Conservation (phyloP, 139 green algal genomes). For the Eudorina sp. region DNA sequence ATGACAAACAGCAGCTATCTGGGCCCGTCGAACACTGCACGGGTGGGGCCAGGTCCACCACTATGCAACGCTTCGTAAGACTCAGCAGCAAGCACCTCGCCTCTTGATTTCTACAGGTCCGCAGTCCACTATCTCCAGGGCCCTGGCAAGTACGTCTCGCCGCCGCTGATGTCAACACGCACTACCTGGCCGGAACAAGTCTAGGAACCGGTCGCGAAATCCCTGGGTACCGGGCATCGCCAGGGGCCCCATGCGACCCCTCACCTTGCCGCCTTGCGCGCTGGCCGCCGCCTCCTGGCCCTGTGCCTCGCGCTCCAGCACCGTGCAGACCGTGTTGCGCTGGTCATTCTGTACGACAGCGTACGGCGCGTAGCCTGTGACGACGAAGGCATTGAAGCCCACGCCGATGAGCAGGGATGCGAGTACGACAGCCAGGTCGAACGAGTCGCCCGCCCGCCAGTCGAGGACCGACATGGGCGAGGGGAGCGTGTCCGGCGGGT, state of each 20-base stretch:
- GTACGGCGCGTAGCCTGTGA: conserved; percentile 70
- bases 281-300: background rate
- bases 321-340: conserved; percentile 58
- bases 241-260: background rate
- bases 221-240: background rate
- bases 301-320: conserved; percentile 59
- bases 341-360: conserved; percentile 78
- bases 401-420: conserved; percentile 79
- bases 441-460: conserved; percentile 84
- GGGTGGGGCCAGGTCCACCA: no score
- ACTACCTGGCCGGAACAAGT: no score
- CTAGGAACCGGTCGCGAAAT: no score
- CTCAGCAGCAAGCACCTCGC: no score
- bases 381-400: conserved; percentile 88
- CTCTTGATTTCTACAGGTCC: no score
- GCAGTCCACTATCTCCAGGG: no score
- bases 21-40: no score
- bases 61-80: no score
- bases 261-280: conserved; percentile 1
- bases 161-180: no score
- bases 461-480: conserved; percentile 78
- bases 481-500: conserved; percentile 77
- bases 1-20: no score
- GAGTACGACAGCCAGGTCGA: conserved; percentile 85
- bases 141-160: no score